A percentile compares a stretch with the other conserved stretches of the same genome.
phyloP scores from a whole-genome alignment of 495 filamentous ascomycete species.

The Trichoderma erinaceum region DNA sequence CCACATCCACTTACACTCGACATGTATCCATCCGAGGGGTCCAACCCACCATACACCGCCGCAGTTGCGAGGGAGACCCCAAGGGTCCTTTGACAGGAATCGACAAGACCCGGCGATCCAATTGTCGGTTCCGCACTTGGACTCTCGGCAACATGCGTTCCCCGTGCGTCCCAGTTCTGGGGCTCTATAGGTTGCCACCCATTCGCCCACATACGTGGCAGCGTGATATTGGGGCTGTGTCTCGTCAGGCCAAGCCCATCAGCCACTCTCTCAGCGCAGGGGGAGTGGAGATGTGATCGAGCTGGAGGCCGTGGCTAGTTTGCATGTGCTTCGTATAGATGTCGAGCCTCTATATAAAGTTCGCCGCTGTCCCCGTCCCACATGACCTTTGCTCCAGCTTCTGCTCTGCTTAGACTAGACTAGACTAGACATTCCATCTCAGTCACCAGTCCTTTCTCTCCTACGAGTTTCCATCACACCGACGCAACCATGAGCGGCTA shows the following conservation, averaged over 20 bases:
- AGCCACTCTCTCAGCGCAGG: conserved; percentile 8
- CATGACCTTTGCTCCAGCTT: background rate
- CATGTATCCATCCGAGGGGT: no score
- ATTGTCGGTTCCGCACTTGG: no score
- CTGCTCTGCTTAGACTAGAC: background rate
- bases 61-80: no score
- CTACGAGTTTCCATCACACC: background rate
- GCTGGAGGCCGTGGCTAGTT: background rate
- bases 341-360: background rate
- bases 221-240: conserved; percentile 11
- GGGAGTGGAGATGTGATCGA: conserved; percentile 2
- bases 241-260: background rate
- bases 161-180: background rate
- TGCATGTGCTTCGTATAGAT: background rate
- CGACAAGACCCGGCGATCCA: background rate
- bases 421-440: background rate
- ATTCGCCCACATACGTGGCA: conserved; percentile 1
- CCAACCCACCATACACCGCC: no score
- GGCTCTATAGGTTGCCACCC: background rate
- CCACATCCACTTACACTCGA: no score
- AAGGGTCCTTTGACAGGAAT: no score
- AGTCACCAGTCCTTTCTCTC: background rate
- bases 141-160: background rate
- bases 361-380: background rate
- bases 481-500: conserved; percentile 6